Base-by-base conservation (phyloP, 306 rosid genomes). In the Dalbergia cultrata region DNA sequence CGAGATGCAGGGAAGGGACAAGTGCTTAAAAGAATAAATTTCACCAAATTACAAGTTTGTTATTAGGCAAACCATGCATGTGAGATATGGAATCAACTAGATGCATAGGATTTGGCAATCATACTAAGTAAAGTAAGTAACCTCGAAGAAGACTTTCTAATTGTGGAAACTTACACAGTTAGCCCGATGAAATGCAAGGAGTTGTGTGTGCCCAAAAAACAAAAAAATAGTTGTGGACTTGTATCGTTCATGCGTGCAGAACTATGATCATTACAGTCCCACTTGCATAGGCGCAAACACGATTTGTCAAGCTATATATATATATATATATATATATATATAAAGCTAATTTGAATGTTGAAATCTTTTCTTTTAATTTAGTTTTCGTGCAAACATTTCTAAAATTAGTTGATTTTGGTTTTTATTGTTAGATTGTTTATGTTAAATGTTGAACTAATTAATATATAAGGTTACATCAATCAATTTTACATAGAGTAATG, bases 91-190 rank as follows among this genome's bases (percentile, higher is more conserved):
- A 83, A 83, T 54, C 78, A 77, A 81, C 77, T 79, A 86, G 86
- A 80, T 80, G 85, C 81, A 85, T 89, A 61, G 92, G 90, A 53
- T 75, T 81, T 82, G 63, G 59, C 81, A 81, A 80, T 21, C n/a
- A 31, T 53, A 67, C 87, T 62, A 26, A 80, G 93, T 49, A 41
- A 81, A 26, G 31, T 26, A 26, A 26, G 91, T 53, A 86, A 76
- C 12, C 1, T 58, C 16, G 18, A 35, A 54, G 7, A 21, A 65
- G 58, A 9, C 72, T 83, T 89, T 37, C 93, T 52, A 81, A 54
- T 70, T 91, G 26, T 70, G 90, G 90, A 89, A 89, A 50, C 76
- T 58, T 37, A 12, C 45, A 54, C 47, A 31, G 84, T 34, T 70
- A n/a, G 26, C 16, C 70, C 82, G 7, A 61, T 58, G 14, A 74